These are phyloP conservation scores for Ogataea trehaloabstinens DNA, from an alignment of 805 yeast species.

Conservation along the genomic window DNA sequence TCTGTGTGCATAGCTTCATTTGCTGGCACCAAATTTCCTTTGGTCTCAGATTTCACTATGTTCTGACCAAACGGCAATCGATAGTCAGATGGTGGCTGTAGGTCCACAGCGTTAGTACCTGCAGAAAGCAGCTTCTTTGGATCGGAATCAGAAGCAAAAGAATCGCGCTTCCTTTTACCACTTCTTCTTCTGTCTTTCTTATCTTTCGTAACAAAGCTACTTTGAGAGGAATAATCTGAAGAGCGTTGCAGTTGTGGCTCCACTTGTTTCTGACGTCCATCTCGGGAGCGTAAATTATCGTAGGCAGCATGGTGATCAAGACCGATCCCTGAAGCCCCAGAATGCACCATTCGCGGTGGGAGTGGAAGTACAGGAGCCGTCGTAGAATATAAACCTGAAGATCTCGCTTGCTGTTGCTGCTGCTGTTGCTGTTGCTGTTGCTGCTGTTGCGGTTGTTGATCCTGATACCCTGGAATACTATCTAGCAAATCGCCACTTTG, in stretches of 20 bases:
- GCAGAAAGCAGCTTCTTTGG: background rate
- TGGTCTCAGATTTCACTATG: conserved; percentile 5
- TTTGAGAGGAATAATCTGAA: background rate
- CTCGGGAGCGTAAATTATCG: background rate
- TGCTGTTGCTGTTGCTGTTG: conserved; percentile 20
- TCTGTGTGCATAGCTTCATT: conserved; percentile 49
- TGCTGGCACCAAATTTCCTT: conserved; percentile 39
- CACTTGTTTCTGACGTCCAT: background rate
- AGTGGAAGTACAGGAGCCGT: conserved; percentile 21
- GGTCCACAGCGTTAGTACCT: background rate
- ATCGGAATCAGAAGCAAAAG: background rate
- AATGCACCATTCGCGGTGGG: conserved; percentile 18
- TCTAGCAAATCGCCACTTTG: conserved; percentile 27
- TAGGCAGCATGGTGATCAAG: conserved; percentile 2
- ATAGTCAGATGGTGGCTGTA: conserved; percentile 2
- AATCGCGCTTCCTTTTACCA: background rate
- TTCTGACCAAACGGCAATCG: background rate
- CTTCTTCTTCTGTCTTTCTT: background rate
- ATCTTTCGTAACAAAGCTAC: background rate
- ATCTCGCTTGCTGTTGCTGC: conserved; percentile 13
- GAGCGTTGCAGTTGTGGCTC: background rate
- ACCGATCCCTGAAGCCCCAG: conserved; percentile 6
- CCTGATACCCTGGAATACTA: conserved; percentile 23
- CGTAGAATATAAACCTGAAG: conserved; percentile 21
- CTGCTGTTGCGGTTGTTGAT: conserved; percentile 16